Percentiles rank a stretch among this genome's conserved stretches.
Evolutionary conservation across 768 basidiomycete genomes (phyloP).

Genomic region (Leccinum rimulosum): DNA sequence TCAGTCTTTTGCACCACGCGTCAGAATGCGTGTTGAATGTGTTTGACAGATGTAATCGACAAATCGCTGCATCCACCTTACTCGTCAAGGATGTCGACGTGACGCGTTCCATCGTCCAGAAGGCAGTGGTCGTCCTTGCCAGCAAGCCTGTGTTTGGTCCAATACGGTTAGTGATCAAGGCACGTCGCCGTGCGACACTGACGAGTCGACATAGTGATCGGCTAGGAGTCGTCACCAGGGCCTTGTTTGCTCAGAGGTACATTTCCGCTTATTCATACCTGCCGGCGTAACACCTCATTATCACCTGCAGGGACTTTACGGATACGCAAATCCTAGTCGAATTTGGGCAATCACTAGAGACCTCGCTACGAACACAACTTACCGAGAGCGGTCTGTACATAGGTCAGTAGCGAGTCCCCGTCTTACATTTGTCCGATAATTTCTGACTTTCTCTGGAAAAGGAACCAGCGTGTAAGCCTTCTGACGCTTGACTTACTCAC

Average conservation of each 20-base stretch:
- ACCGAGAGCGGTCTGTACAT: conserved; percentile 94
- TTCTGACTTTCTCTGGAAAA: conserved; percentile 28
- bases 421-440: not conserved
- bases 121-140: conserved; percentile 93
- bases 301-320: conserved; percentile 67
- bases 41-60: conserved; percentile 79
- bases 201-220: conserved; percentile 63
- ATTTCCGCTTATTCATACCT: not conserved
- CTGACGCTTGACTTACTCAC: not conserved
- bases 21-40: conserved; percentile 1
- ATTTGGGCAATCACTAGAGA: conserved; percentile 76
- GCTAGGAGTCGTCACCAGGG: conserved; percentile 89
- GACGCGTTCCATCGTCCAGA: conserved; percentile 95
- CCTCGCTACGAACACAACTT: conserved; percentile 71
- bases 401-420: conserved; percentile 51
- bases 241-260: conserved; percentile 83
- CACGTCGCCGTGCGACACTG: not conserved
- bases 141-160: conserved; percentile 91
- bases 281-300: not conserved
- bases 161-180: conserved; percentile 57
- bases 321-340: conserved; percentile 88
- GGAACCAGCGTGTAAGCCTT: conserved; percentile 65
- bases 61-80: conserved; percentile 79
- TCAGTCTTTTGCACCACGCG: conserved; percentile 29
- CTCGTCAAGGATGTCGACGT: conserved; percentile 80